Conservation (phyloP, 176 grass and related monocot genomes). For the Musa troglodytarum region DNA sequence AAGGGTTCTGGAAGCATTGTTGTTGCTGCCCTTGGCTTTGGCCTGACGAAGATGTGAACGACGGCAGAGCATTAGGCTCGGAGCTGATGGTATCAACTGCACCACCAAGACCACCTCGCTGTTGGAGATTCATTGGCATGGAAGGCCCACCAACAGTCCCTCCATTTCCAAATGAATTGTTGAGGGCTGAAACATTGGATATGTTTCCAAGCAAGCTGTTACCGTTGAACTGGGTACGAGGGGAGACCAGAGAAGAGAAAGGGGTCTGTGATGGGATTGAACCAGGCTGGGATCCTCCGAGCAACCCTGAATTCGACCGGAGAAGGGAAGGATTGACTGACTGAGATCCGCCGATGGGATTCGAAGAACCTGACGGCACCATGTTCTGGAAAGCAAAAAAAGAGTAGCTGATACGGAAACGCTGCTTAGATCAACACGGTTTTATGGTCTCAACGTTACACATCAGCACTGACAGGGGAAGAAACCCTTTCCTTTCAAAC, state of each 20-base stretch:
- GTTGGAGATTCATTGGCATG: slow-evolving; percentile 37
- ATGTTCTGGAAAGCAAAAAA: slow-evolving; percentile 34
- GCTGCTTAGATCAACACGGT: neutral
- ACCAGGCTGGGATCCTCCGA: slow-evolving; percentile 30
- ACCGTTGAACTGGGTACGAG: slow-evolving; percentile 53
- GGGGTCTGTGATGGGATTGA: slow-evolving; percentile 39
- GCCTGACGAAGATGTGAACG: slow-evolving; percentile 32
- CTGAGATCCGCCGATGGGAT: slow-evolving; percentile 61
- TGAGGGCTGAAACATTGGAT: slow-evolving; percentile 59
- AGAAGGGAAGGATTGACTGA: slow-evolving; percentile 58
- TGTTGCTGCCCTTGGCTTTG: slow-evolving; percentile 20
- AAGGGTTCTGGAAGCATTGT: slow-evolving; percentile 34
- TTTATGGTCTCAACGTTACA: neutral
- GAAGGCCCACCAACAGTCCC: slow-evolving; percentile 27
- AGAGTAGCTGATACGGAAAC: slow-evolving; percentile 1
- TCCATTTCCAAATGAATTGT: slow-evolving; percentile 38
- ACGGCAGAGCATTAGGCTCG: slow-evolving; percentile 36
- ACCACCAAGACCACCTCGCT: slow-evolving; percentile 39
- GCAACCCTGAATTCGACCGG: slow-evolving; percentile 53
- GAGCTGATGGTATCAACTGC: slow-evolving; percentile 20
- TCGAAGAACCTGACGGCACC: slow-evolving; percentile 63
- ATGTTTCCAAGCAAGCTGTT: slow-evolving; percentile 54
- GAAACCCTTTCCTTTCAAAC: neutral
- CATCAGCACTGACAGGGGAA: neutral
- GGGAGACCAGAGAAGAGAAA: slow-evolving; percentile 64